Evolutionary conservation across 495 filamentous ascomycete genomes (phyloP), one percentile per base, ranked within the genome.

Genomic region (Hypoxylon fuscum): DNA sequence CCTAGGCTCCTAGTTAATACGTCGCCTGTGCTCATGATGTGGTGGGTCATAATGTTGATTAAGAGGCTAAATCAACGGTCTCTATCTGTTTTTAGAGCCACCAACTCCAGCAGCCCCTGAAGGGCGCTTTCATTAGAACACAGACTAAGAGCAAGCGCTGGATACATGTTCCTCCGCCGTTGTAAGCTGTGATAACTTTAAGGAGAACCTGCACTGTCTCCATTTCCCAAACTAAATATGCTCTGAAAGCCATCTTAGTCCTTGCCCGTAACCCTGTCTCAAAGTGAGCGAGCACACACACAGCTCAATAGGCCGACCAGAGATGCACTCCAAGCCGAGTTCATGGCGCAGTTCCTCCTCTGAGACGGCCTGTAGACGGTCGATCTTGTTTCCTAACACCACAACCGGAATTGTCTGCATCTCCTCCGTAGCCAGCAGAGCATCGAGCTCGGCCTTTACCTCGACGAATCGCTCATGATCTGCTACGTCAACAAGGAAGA

Each of bases 341-440:
- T 20, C 21, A 1, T n/a, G n/a, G 5, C 10, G 4, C 9, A 60
- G 47, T 37, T 45, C 29, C 5, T 17, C 20, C 23, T 45, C 38
- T 3, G 35, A 50, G 18, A 60, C 38, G n/a, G 47, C 56, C 8
- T 31, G 5, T 2, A 38, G 56, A 15, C 37, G 18, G 29, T 60
- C 56, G 38, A 46, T 52, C 27, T 60, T 60, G 21, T 60, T 60
- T 4, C 56, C 56, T 9, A 60, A 23, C 1, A 60, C n/a, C 27
- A 52, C 2, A 10, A 60, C n/a, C 0, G 56, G 47, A 14, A 60
- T 35, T 12, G 14, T 2, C 12, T 5, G 1, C 1, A 52, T 2
- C 47, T 42, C 38, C 27, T 52, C 25, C 15, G 23, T 5, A 2
- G 11, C 18, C 34, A 60, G 56, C 1, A 60, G 56, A 0, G 1